Percentiles rank a stretch among this genome's conserved stretches.
Conservation (phyloP, 208 protist species). For the Porcisia deanei region DNA sequence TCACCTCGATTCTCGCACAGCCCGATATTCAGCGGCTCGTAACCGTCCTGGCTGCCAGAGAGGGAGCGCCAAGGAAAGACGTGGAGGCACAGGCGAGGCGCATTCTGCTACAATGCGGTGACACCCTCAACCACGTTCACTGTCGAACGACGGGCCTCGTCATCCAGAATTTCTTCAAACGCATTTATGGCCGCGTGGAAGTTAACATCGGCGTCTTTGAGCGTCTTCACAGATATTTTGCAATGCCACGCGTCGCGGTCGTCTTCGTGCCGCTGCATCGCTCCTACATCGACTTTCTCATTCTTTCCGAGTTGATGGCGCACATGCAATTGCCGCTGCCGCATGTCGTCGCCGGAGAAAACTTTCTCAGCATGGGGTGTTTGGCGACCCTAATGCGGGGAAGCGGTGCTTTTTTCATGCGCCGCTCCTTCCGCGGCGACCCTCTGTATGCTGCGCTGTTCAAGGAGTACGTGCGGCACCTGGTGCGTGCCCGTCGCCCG, state of each 20-base stretch:
- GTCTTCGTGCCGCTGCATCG: constrained; percentile 84
- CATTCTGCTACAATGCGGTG: constrained; percentile 79
- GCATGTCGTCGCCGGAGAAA: constrained; percentile 88
- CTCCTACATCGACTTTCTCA: constrained; percentile 91
- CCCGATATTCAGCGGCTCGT: constrained; percentile 57
- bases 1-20: constrained; percentile 55
- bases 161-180: constrained; percentile 58
- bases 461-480: constrained; percentile 79
- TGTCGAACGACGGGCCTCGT: constrained; percentile 54
- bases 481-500: constrained; percentile 52
- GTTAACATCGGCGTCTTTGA: constrained; percentile 67
- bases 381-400: constrained; percentile 78
- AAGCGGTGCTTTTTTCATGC: constrained; percentile 93
- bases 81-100: constrained; percentile 49
- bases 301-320: constrained; percentile 81
- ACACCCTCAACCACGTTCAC: constrained; percentile 67
- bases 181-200: constrained; percentile 68
- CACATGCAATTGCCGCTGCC: constrained; percentile 64
- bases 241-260: constrained; percentile 52
- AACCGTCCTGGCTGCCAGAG: constrained; percentile 39
- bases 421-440: constrained; percentile 79
- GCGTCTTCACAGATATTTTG: constrained; percentile 43
- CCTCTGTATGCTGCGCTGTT: constrained; percentile 80
- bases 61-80: constrained; percentile 34
- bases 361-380: constrained; percentile 79